Percentiles rank a stretch among this genome's conserved stretches.
Evolutionary conservation across 345 rosid species (phyloP).

Genomic region (Populus simonii): DNA sequence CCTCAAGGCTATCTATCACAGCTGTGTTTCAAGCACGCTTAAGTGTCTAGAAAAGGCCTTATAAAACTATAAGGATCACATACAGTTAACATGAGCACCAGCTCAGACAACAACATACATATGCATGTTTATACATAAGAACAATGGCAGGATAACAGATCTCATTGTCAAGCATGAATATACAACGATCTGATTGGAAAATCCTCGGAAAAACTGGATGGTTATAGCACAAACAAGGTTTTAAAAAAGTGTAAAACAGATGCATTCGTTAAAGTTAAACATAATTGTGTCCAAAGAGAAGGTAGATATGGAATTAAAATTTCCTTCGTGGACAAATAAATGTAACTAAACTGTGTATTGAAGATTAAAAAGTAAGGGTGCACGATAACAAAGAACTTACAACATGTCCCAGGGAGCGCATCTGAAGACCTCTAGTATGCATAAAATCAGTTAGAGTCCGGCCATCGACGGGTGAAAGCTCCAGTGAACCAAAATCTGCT

Average conservation of each 20-base stretch:
- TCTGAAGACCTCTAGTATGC: constrained; percentile 98
- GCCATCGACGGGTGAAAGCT: constrained; percentile 98
- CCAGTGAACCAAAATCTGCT: constrained; percentile 97
- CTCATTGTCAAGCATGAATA: neutral
- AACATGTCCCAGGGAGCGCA: constrained; percentile 90
- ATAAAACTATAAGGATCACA: neutral
- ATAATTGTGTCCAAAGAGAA: neutral
- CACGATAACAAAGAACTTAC: constrained; percentile 49
- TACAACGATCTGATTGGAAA: neutral
- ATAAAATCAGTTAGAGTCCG: constrained; percentile 97
- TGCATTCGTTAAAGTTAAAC: neutral
- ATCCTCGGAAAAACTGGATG: neutral
- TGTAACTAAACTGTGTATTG: neutral
- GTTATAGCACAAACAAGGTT: neutral
- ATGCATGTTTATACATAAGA: neutral
- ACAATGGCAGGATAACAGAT: neutral
- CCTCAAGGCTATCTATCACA: neutral
- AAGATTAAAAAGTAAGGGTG: constrained; percentile 17
- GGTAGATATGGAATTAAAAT: neutral
- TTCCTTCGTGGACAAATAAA: neutral
- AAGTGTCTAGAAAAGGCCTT: neutral
- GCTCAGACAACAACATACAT: neutral
- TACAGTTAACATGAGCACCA: neutral
- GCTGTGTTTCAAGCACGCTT: neutral
- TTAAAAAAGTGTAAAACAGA: neutral